These are phyloP conservation scores for Botryotinia narcissicola DNA, from an alignment of 2,329 filamentous ascomycete species.

Conservation along the genomic window DNA sequence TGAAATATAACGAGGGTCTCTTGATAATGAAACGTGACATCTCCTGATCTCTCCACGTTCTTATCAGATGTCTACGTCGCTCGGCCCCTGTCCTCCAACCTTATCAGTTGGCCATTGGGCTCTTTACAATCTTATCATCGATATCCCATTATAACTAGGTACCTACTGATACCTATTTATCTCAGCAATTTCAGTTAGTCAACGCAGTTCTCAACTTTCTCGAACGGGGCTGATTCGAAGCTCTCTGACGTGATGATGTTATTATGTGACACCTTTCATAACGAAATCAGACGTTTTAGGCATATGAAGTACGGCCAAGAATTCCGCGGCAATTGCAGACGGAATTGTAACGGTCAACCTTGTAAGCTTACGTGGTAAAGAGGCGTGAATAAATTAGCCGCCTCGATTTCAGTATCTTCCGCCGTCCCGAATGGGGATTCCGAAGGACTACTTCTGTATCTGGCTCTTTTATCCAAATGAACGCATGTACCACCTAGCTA, in stretches of 20 bases:
- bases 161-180: not conserved
- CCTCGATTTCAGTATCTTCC: not conserved
- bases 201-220: not conserved
- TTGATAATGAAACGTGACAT: constrained; percentile 2
- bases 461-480: not conserved
- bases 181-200: not conserved
- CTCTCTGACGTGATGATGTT: not conserved
- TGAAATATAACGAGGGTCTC: too few species aligned
- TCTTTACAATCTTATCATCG: not conserved
- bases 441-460: not conserved
- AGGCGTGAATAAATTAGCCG: not conserved
- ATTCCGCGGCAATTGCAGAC: not conserved
- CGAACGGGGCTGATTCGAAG: not conserved
- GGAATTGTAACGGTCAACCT: not conserved
- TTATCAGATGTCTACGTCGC: constrained; percentile 2
- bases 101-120: not conserved
- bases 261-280: not conserved
- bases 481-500: not conserved
- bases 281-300: not conserved
- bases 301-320: not conserved
- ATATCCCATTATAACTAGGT: not conserved
- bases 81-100: not conserved
- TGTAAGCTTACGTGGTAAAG: not conserved
- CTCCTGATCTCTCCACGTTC: constrained; percentile 1
- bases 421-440: not conserved